Percentiles rank a stretch among this genome's conserved stretches.
These are phyloP conservation scores for Talaromyces pinophilus DNA, from an alignment of 2,329 filamentous ascomycete species.

Conservation along the genomic window DNA sequence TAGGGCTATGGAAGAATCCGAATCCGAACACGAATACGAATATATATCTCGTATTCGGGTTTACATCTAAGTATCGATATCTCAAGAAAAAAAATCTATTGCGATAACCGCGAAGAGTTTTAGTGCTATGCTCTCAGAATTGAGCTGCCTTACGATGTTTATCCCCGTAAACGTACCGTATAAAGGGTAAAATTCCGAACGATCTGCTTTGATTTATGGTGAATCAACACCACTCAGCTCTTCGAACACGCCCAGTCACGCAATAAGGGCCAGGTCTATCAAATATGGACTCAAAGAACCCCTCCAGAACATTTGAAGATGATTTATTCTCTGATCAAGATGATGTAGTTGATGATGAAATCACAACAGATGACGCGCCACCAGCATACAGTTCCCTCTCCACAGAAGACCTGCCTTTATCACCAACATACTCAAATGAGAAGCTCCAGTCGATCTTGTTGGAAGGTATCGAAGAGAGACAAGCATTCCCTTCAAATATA, in stretches of 20 bases:
- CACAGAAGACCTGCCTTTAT: background rate
- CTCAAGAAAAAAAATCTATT: background rate
- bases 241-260: background rate
- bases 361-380: background rate
- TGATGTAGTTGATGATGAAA: background rate
- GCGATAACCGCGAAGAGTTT: background rate
- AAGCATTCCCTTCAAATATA: background rate
- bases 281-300: background rate
- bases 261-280: background rate
- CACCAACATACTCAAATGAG: background rate
- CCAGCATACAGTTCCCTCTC: background rate
- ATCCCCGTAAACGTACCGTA: background rate
- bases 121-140: no score
- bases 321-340: background rate
- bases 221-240: background rate
- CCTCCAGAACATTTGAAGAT: background rate
- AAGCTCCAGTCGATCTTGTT: background rate
- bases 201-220: background rate
- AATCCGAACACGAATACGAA: background rate
- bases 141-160: no score
- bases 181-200: background rate
- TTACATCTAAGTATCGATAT: background rate
- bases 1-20: background rate
- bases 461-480: background rate
- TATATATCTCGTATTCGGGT: background rate